Conservation (phyloP, 805 yeast species). For the Starmerella powellii region DNA sequence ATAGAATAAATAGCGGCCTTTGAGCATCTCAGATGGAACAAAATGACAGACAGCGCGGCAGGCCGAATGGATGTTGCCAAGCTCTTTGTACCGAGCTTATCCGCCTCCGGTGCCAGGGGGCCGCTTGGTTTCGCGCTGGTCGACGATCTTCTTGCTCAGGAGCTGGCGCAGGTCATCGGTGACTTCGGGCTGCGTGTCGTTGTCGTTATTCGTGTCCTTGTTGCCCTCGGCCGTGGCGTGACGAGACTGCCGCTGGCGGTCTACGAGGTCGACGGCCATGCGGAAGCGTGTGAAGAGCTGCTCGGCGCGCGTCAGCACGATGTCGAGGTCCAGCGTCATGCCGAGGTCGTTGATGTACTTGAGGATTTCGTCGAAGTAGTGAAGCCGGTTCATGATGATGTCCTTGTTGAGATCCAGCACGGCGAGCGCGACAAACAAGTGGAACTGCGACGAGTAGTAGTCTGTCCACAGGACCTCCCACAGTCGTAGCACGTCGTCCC, state of each 20-base stretch:
- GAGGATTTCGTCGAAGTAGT: conserved; percentile 78
- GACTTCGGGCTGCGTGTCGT: conserved; percentile 22
- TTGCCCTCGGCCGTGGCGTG: not conserved
- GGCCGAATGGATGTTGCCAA: too few relatives aligned
- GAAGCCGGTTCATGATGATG: conserved; percentile 59
- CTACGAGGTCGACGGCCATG: conserved; percentile 68
- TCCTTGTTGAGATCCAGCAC: conserved; percentile 79
- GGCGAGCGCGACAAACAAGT: conserved; percentile 74
- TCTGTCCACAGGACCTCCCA: conserved; percentile 95
- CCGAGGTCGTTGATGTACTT: conserved; percentile 86
- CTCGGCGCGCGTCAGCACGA: conserved; percentile 73
- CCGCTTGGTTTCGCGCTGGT: conserved; percentile 46
- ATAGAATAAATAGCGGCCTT: too few relatives aligned
- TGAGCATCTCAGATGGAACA: too few relatives aligned
- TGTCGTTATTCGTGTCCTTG: not conserved
- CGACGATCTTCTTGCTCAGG: conserved; percentile 47
- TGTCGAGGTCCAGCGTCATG: conserved; percentile 61
- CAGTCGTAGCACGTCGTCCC: conserved; percentile 61
- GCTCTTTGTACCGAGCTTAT: too few relatives aligned
- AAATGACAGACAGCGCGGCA: too few relatives aligned
- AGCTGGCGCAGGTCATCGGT: conserved; percentile 46
- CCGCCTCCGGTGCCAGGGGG: conserved; percentile 32
- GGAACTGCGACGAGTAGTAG: conserved; percentile 73
- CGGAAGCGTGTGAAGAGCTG: conserved; percentile 66
- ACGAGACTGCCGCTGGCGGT: conserved; percentile 30